Percentiles rank a stretch among this genome's conserved stretches.
These are phyloP conservation scores for Pisolithus tinctorius DNA, from an alignment of 768 basidiomycete species.

Conservation along the genomic window DNA sequence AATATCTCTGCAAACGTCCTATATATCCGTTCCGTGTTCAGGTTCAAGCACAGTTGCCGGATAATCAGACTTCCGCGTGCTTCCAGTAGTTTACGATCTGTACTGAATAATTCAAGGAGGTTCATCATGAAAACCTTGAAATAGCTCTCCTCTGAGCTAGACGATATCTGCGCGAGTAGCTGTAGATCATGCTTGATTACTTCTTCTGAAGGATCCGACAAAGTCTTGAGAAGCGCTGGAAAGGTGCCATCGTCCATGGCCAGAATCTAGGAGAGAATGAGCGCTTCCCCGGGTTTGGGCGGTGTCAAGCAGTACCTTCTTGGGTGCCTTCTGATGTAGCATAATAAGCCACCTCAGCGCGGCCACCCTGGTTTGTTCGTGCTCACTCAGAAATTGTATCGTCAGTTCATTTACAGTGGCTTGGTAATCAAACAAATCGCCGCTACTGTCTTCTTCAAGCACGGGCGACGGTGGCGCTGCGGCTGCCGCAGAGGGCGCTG, in stretches of 20 bases:
- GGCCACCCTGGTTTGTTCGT: conserved; percentile 92
- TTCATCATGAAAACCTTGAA: conserved; percentile 96
- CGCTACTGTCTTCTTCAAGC: conserved; percentile 34
- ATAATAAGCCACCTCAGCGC: conserved; percentile 97
- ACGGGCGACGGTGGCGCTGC: conserved; percentile 24
- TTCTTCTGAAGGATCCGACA: conserved; percentile 96
- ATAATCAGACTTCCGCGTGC: conserved; percentile 93
- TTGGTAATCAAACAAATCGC: conserved; percentile 85
- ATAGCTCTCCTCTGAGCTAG: conserved; percentile 90
- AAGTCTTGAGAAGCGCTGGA: conserved; percentile 87
- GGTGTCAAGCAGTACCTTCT: conserved; percentile 54
- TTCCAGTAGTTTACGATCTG: conserved; percentile 84
- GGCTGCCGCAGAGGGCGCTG: conserved; percentile 25
- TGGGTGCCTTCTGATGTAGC: conserved; percentile 96
- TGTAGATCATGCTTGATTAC: conserved; percentile 97
- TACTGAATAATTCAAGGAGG: conserved; percentile 89
- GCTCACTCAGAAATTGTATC: conserved; percentile 91
- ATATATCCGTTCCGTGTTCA: conserved; percentile 95
- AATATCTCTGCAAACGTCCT: conserved; percentile 93
- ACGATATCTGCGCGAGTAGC: conserved; percentile 93
- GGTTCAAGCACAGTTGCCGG: conserved; percentile 85
- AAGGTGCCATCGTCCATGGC: conserved; percentile 97
- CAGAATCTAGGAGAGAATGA: conserved; percentile 56
- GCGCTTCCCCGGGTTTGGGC: neutral
- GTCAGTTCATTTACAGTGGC: conserved; percentile 89